Conservation (phyloP, 441 rosid species). For the Hura crepitans region DNA sequence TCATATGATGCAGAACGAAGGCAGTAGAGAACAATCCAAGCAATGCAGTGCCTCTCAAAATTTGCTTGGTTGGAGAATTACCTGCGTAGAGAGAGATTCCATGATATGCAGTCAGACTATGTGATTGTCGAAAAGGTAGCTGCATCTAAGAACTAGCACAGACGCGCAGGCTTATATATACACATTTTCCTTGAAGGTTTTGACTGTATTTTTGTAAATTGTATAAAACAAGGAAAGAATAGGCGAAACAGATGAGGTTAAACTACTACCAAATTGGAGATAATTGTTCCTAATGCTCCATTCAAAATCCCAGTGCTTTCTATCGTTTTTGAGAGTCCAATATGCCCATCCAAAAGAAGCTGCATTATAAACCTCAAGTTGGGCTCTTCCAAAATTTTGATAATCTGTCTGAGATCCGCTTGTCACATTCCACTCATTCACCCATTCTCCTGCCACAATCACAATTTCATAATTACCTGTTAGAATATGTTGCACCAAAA, state of each 20-base stretch:
- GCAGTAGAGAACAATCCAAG: slow-evolving; percentile 28
- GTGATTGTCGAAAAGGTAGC: not conserved
- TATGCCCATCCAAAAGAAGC: slow-evolving; percentile 84
- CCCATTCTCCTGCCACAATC: slow-evolving; percentile 66
- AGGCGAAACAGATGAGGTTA: not conserved
- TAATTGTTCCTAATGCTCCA: slow-evolving; percentile 62
- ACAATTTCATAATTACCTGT: not conserved
- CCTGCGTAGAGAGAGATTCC: slow-evolving; percentile 34
- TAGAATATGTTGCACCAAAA: too few relatives aligned
- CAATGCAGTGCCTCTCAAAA: slow-evolving; percentile 20
- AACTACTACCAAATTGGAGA: slow-evolving; percentile 51
- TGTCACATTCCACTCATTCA: slow-evolving; percentile 63
- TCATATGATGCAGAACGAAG: slow-evolving; percentile 28
- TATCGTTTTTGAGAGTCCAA: slow-evolving; percentile 69
- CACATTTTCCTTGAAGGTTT: not conserved
- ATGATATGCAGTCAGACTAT: not conserved
- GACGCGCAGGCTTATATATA: not conserved
- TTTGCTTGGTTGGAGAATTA: slow-evolving; percentile 29
- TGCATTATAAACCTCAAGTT: slow-evolving; percentile 51
- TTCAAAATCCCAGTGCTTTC: slow-evolving; percentile 78
- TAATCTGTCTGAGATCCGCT: slow-evolving; percentile 50
- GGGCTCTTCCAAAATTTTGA: slow-evolving; percentile 60
- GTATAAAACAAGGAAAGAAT: not conserved
- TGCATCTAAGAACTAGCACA: not conserved
- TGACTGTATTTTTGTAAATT: not conserved